Evolutionary conservation across 805 yeast genomes (phyloP).

Genomic region (Nakazawaea ishiwadae): DNA sequence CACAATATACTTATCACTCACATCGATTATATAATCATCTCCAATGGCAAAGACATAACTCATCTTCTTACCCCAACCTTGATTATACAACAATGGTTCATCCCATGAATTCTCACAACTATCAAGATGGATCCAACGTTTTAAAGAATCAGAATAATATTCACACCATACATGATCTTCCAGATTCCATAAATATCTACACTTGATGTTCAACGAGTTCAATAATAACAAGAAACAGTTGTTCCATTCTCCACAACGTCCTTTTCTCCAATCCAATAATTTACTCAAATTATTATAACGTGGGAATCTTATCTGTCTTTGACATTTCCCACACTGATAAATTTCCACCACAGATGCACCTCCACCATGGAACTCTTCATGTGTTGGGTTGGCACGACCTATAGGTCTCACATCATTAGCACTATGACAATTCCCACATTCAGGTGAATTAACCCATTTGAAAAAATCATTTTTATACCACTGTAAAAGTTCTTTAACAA

Average conservation of each 20-base stretch:
- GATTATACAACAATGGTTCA: slow-evolving; percentile 69
- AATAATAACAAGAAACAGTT: slow-evolving; percentile 72
- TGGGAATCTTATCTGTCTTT: slow-evolving; percentile 52
- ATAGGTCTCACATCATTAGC: slow-evolving; percentile 30
- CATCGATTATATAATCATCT: slow-evolving; percentile 59
- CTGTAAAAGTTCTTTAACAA: slow-evolving; percentile 51
- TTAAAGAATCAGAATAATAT: slow-evolving; percentile 54
- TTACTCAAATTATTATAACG: slow-evolving; percentile 67
- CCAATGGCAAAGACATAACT: slow-evolving; percentile 76
- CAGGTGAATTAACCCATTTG: slow-evolving; percentile 74
- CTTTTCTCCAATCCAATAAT: slow-evolving; percentile 57
- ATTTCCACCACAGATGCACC: slow-evolving; percentile 58
- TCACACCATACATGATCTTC: slow-evolving; percentile 99
- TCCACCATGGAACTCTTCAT: slow-evolving; percentile 39
- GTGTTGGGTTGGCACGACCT: slow-evolving; percentile 38
- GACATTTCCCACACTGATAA: slow-evolving; percentile 57
- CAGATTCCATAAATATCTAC: slow-evolving; percentile 77
- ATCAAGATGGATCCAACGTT: slow-evolving; percentile 85
- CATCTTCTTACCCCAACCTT: slow-evolving; percentile 94
- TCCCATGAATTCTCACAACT: slow-evolving; percentile 85
- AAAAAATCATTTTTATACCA: slow-evolving; percentile 82
- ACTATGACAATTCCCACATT: slow-evolving; percentile 47
- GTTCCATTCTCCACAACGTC: slow-evolving; percentile 97
- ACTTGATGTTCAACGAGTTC: slow-evolving; percentile 58
- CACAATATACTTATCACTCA: slow-evolving; percentile 62